Base-by-base conservation (phyloP, 371 early-diverging fungal genomes). In the Apophysomyces sp. region DNA sequence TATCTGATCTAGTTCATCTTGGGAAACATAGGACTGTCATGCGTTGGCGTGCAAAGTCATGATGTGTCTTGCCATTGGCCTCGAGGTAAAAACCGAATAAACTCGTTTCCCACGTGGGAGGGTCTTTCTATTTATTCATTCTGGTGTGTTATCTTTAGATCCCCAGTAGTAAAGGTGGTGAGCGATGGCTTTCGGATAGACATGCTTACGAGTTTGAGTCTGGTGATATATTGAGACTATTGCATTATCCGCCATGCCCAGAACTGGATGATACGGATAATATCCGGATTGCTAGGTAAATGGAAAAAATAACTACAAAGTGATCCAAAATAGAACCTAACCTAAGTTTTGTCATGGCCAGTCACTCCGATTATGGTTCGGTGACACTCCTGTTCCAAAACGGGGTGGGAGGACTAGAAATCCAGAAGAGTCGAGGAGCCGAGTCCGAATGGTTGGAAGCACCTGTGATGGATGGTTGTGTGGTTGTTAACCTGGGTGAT, bases 401-500 rank as follows among this genome's bases (percentile, higher is more conserved):
- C 59, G 80, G 82, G 16, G 78, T 81, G 30, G 74, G 75, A 8
- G 90, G 90, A 12, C 73, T 89, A 8, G 84, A 89, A 59, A 80
- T 88, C 24, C 78, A 78, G 44, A 65, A 73, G 2, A 58, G 60
- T n/a, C 63, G 72, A 29, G 63, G 71, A 11, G 52, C 55, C 16
- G 61, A 29, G 1, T 31, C 39, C 37, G 57, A 66, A 37, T 89
- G 84, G 82, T 63, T 87, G 2, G 73, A 80, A n/a, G 87, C 81
- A 12, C 80, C 83, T 6, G 78, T 82, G 1, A 64, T 83, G 44
- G 78, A 79, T 0, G 77, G 73, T 28, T 70, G 81, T 16, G 66
- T 86, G 28, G 60, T 87, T 24, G 78, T 89, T 57, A 89, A 88
- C 69, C 73, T 85, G 37, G 90, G 78, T 3, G 89, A 89, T 61